A percentile compares a stretch with the other conserved stretches of the same genome.
phyloP scores from a whole-genome alignment of 139 green algal genomes.

The Chlorella sorokiniana region DNA sequence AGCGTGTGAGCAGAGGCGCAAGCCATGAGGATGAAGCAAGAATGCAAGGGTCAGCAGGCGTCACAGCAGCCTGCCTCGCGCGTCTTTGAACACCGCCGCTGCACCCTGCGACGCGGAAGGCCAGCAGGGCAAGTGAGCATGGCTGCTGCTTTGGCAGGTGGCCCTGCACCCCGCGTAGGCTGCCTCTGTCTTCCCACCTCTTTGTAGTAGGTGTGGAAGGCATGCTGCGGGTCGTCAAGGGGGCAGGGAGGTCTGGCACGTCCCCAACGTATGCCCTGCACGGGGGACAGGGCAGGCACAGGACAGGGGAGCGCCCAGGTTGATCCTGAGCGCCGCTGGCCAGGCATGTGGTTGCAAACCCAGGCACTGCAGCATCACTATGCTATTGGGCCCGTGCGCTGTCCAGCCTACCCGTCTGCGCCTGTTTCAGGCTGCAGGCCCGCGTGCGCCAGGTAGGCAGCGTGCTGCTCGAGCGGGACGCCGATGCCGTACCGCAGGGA shows the following conservation, averaged over 20 bases:
- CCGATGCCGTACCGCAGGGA: conserved; percentile 38
- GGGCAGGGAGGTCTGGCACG: background rate
- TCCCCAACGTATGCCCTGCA: background rate
- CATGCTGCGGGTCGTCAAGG: conserved; percentile 38
- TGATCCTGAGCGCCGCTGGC: no score
- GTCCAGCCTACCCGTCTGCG: conserved; percentile 1
- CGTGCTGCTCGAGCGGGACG: conserved; percentile 10
- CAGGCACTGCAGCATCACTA: no score
- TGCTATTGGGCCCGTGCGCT: background rate
- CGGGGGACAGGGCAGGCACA: no score
- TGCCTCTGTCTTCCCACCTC: no score
- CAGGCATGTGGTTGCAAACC: no score
- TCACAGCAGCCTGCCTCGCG: conserved; percentile 30
- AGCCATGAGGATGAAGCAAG: no score
- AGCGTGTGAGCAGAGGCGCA: background rate
- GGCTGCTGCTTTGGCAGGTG: background rate
- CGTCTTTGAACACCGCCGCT: conserved; percentile 20
- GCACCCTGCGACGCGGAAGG: background rate
- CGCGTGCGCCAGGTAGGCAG: conserved; percentile 3
- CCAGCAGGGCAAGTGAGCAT: background rate
- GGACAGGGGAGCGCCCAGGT: no score
- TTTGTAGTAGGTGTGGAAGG: conserved; percentile 44
- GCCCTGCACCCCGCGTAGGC: no score
- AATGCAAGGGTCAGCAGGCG: no score
- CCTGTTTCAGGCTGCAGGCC: conserved; percentile 30